Conservation (phyloP, 805 yeast genomes). For the Barnettozyma salicaria region DNA sequence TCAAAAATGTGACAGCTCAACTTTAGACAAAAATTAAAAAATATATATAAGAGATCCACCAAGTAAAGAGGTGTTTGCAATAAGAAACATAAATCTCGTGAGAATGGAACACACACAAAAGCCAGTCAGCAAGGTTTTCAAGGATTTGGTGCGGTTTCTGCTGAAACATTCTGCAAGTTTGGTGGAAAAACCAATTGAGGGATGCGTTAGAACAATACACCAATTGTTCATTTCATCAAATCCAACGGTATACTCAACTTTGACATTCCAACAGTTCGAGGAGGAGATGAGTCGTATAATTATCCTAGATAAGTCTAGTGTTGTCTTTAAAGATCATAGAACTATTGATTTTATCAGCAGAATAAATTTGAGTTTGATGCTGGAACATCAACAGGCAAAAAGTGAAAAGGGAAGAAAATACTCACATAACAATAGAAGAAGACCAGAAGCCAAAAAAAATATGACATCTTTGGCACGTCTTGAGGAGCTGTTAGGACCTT, state of each 20-base stretch:
- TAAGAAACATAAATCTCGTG: no score
- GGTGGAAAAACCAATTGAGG: neutral
- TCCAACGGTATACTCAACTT: no score
- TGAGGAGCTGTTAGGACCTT: constrained; percentile 5
- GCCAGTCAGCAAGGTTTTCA: neutral
- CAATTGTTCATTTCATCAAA: constrained; percentile 1
- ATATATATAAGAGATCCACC: no score
- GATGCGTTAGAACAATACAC: constrained; percentile 1
- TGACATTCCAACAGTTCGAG: constrained; percentile 8
- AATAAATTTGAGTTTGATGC: constrained; percentile 10
- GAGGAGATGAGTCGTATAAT: constrained; percentile 7
- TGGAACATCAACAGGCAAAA: neutral
- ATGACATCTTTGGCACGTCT: constrained; percentile 2
- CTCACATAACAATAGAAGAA: neutral
- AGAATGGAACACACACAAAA: neutral
- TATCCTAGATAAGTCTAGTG: constrained; percentile 9
- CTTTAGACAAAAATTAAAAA: no score
- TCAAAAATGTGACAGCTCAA: no score
- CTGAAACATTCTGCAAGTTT: neutral
- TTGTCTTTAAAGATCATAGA: constrained; percentile 4
- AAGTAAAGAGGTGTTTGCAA: no score
- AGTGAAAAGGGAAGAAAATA: neutral
- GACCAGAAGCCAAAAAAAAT: neutral
- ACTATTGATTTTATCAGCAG: constrained; percentile 18
- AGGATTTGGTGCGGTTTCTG: neutral